A percentile compares a stretch with the other conserved stretches of the same genome.
Evolutionary conservation across 306 rosid species (phyloP).

Genomic region (Lathyrus aphaca): DNA sequence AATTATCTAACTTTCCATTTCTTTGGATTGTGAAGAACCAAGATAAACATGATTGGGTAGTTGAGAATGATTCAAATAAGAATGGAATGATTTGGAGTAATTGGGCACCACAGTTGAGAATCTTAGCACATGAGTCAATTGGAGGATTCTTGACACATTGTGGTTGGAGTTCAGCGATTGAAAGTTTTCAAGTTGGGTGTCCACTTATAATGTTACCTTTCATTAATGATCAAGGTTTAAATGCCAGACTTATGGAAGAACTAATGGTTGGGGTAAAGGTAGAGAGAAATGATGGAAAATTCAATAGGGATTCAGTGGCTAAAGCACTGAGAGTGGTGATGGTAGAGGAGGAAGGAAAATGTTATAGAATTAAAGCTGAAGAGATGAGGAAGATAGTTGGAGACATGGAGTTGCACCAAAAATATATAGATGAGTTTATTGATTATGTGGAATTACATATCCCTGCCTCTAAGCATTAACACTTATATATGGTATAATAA

Average conservation of each 20-base stretch:
- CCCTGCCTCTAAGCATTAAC: not conserved
- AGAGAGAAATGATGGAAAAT: slow-evolving; percentile 45
- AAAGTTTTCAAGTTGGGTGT: not conserved
- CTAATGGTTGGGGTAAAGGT: slow-evolving; percentile 40
- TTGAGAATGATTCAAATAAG: no score
- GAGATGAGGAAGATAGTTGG: slow-evolving; percentile 24
- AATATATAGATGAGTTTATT: not conserved
- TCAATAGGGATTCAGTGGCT: slow-evolving; percentile 31
- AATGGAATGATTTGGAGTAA: not conserved
- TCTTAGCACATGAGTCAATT: slow-evolving; percentile 34
- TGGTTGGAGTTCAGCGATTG: slow-evolving; percentile 37
- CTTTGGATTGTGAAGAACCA: no score
- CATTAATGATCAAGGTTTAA: slow-evolving; percentile 30
- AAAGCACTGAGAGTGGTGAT: slow-evolving; percentile 37
- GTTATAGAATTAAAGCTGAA: not conserved
- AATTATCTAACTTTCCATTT: not conserved
- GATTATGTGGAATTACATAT: not conserved
- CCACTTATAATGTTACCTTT: slow-evolving; percentile 40
- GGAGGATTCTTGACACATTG: slow-evolving; percentile 44
- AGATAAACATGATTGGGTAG: no score
- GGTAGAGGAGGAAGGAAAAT: slow-evolving; percentile 42
- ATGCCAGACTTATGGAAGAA: slow-evolving; percentile 39
- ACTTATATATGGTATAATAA: not conserved
- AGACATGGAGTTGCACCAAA: not conserved
- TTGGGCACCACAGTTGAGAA: slow-evolving; percentile 42